Evolutionary conservation across 768 basidiomycete genomes (phyloP).

Genomic region (Tulasnella sp.): DNA sequence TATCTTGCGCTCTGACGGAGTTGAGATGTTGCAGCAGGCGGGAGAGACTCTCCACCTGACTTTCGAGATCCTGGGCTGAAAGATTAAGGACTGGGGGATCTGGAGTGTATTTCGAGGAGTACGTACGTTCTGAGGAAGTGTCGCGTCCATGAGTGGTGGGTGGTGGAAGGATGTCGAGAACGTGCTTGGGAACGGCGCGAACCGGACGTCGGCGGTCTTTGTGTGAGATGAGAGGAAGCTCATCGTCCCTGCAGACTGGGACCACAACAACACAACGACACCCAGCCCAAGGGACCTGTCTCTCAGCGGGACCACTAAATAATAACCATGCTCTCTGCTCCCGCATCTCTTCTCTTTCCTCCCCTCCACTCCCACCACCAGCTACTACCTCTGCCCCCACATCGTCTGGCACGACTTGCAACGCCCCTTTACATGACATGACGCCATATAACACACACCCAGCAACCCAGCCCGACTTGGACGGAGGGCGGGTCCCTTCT

Average conservation of each 20-base stretch:
- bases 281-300: not conserved
- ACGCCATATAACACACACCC: not conserved
- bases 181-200: not conserved
- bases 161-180: not conserved
- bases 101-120: not conserved
- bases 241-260: not conserved
- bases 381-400: not conserved
- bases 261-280: constrained; percentile 1
- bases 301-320: not conserved
- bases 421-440: not conserved
- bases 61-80: not conserved
- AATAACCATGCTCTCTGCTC: not conserved
- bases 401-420: not conserved
- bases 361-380: not conserved
- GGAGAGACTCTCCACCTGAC: not conserved
- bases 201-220: constrained; percentile 9
- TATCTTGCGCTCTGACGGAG: constrained; percentile 6
- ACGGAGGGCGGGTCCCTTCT: not conserved
- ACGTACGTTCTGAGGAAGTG: not conserved
- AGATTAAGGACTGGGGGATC: not conserved
- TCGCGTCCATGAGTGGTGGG: not conserved
- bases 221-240: not conserved
- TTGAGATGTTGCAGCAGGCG: constrained; percentile 1
- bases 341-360: not conserved
- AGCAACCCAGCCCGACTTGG: not conserved